phyloP scores from a whole-genome alignment of 2,329 filamentous ascomycete genomes.

The Ceratocystis cubensis region DNA sequence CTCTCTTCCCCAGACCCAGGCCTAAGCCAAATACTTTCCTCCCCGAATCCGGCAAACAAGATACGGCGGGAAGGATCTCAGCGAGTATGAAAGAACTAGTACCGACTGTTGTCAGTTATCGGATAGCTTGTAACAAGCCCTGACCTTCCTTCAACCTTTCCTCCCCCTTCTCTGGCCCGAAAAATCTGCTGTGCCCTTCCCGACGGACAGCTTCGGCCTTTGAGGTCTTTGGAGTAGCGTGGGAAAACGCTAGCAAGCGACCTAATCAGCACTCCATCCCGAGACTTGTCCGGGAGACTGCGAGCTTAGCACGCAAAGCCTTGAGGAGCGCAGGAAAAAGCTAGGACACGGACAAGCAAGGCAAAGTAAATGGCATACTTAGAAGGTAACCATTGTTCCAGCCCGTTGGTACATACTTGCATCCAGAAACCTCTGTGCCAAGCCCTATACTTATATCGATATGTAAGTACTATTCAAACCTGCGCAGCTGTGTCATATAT shows the following conservation, averaged over 20 bases:
- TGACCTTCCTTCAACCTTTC: neutral
- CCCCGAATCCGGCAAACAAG: slow-evolving; percentile 5
- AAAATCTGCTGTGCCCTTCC: neutral
- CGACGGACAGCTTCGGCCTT: neutral
- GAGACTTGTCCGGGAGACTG: neutral
- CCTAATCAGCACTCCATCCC: neutral
- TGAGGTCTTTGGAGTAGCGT: neutral
- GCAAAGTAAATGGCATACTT: neutral
- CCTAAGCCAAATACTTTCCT: neutral
- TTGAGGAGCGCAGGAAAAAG: neutral
- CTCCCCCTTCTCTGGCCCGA: neutral
- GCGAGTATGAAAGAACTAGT: neutral
- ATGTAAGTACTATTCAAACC: neutral
- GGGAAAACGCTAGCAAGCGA: neutral
- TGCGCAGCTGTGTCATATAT: neutral
- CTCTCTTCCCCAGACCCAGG: neutral
- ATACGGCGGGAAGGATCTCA: slow-evolving; percentile 7
- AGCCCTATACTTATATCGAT: neutral
- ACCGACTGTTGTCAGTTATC: neutral
- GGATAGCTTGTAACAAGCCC: neutral
- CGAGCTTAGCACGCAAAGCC: neutral
- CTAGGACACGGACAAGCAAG: neutral
- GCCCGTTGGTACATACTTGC: neutral
- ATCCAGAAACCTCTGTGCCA: neutral
- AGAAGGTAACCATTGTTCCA: slow-evolving; percentile 1